Evolutionary conservation across 371 early-diverging fungal species (phyloP), one percentile per base, ranked within the genome.

Genomic region (Mucor ambiguus): DNA sequence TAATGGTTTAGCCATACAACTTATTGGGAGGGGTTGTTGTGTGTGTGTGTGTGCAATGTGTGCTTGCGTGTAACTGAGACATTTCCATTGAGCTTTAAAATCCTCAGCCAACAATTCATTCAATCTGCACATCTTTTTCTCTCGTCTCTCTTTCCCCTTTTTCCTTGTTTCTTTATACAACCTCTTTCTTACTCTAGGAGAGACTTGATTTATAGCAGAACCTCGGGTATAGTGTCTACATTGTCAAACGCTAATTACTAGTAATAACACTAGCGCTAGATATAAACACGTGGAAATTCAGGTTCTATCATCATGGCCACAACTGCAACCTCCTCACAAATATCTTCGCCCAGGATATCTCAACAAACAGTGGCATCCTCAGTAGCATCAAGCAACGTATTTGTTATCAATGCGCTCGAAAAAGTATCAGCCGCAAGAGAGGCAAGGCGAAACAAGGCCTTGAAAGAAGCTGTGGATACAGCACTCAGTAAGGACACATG

Each of bases 361-460:
- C 63, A 63, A 38, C 62, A 65, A 29, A 52, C 52, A 11, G 28
- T 2, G 12, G 12, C 14, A 26, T 71, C 72, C 26, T 66, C 75
- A 14, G 72, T 76, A 22, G 76, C 82, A 30, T 77, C 82, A 14
- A 85, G 83, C 49, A 70, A 74, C 28, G 83, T 91, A 41, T 90
- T 91, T 75, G 84, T 91, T 18, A 74, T 86, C 49, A 87, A 85
- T 22, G 89, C 90, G 9, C 75, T 91, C 62, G 88, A 91, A 33
- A 88, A 83, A 74, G 83, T 91, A 30, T 79, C 72, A 56, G 78
- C 70, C 61, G 85, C 79, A 62, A 87, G 70, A 73, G 83, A 82
- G 63, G 78, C 69, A 61, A 79, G 70, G 66, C 82, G 70, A 35
- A 87, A 85, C 57, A 85, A 85, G 64, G 73, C 76, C 49, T 71